A percentile compares a stretch with the other conserved stretches of the same genome.
Conservation (phyloP, 176 grass and related monocot species). For the Leersia perrieri region DNA sequence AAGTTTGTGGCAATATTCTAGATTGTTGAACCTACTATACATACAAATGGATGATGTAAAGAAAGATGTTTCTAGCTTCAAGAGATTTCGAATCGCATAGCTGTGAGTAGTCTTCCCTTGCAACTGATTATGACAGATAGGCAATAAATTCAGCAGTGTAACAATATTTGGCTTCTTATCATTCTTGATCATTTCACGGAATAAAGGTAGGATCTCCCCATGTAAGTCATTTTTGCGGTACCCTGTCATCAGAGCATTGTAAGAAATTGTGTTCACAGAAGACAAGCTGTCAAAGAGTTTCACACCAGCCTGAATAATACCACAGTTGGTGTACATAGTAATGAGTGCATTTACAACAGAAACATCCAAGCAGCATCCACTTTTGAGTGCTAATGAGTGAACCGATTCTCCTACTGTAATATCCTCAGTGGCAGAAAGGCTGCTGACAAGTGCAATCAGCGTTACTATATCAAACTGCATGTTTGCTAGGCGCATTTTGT, state of each 20-base stretch:
- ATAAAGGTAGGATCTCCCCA: slow-evolving; percentile 46
- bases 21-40: slow-evolving; percentile 65
- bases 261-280: slow-evolving; percentile 42
- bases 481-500: slow-evolving; percentile 43
- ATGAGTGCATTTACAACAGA: slow-evolving; percentile 73
- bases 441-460: slow-evolving; percentile 48
- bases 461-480: slow-evolving; percentile 61
- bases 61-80: slow-evolving; percentile 38
- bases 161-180: slow-evolving; percentile 45
- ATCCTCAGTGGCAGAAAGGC: slow-evolving; percentile 30
- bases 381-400: slow-evolving; percentile 59
- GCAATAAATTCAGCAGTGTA: slow-evolving; percentile 59
- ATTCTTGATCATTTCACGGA: slow-evolving; percentile 50
- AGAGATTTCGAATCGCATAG: slow-evolving; percentile 58
- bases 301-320: slow-evolving; percentile 48
- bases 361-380: slow-evolving; percentile 48
- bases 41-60: slow-evolving; percentile 56
- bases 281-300: slow-evolving; percentile 43
- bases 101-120: slow-evolving; percentile 59
- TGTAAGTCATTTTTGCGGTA: slow-evolving; percentile 50
- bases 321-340: slow-evolving; percentile 65
- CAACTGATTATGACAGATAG: slow-evolving; percentile 44
- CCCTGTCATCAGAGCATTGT: slow-evolving; percentile 70
- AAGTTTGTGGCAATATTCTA: slow-evolving; percentile 41
- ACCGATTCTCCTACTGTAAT: slow-evolving; percentile 38